Base-by-base conservation (phyloP, 805 yeast species). In the Tetrapisispora fleetii region DNA sequence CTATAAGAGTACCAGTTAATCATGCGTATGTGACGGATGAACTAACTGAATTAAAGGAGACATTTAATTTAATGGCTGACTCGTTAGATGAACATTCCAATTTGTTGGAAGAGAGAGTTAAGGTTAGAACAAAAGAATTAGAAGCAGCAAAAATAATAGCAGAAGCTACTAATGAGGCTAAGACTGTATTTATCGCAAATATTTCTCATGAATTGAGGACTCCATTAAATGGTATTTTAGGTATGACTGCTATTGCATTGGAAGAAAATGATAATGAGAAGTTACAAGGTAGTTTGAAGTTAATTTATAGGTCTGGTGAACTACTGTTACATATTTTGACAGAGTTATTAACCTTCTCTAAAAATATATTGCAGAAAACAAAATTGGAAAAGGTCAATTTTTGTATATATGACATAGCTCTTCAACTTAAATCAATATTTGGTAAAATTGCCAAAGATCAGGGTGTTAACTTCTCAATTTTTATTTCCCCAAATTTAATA, bases 101-200 rank as follows among this genome's bases (percentile, higher is more conserved):
- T 5, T 83, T 83, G 58, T 65, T 91, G 47, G 98, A 93, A 66
- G 95, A 87, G 54, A 76, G 97, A 52, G 98, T 91, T 17, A 74
- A 79, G 46, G 81, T 82, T 36, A 76, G 98, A 60, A 91, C 98
- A 0, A 81, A 78, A 58, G 96, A 91, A 64, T 73, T 91, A 41
- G 96, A 90, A 64, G 83, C 82, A 1, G 93, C 96, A 10, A 85
- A 87, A 57, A 76, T 84, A 30, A 85, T 83, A 61, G 97, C 96
- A 0, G 97, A 91, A 67, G 80, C 84, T 28, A 99, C 99, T 1
- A 91, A 91, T 64, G 97, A 93, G 57, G 96, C 98, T 2, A 93
- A 93, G 61, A 90, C 98, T 7, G 89, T 87, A 7, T 88, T 88
- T 62, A 83, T 88, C 58, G 96, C 96, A 2, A 86, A 90, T 56